Percentiles rank a stretch among this genome's conserved stretches.
Conservation (phyloP, 345 rosid species). For the Gossypium longicalyx region DNA sequence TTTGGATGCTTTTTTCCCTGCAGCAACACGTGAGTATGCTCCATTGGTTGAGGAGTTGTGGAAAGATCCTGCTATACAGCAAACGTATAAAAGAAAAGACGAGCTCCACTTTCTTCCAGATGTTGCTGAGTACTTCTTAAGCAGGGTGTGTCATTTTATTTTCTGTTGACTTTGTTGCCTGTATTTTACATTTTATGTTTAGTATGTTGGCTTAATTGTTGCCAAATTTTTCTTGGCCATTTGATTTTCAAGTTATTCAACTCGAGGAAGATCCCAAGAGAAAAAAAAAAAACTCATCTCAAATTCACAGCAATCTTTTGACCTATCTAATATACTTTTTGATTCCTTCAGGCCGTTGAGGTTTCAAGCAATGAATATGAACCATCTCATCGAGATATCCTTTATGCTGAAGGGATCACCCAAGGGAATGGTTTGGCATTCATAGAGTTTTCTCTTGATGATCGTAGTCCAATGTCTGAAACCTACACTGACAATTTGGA, state of each 20-base stretch:
- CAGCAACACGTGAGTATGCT: slow-evolving; percentile 98
- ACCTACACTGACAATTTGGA: slow-evolving; percentile 68
- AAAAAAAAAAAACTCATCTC: background rate
- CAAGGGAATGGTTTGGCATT: slow-evolving; percentile 95
- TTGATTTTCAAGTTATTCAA: slow-evolving; percentile 5
- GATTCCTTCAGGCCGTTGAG: slow-evolving; percentile 79
- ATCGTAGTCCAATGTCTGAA: slow-evolving; percentile 90
- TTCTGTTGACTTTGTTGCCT: background rate
- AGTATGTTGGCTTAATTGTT: background rate
- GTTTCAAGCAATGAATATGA: slow-evolving; percentile 94
- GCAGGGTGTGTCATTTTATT: slow-evolving; percentile 51
- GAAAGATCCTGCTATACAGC: slow-evolving; percentile 96
- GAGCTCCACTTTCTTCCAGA: slow-evolving; percentile 98
- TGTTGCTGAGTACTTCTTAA: slow-evolving; percentile 87
- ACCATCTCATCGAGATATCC: slow-evolving; percentile 86
- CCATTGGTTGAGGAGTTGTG: slow-evolving; percentile 96
- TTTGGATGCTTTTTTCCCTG: slow-evolving; percentile 95
- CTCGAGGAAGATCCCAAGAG: background rate
- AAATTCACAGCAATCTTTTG: background rate
- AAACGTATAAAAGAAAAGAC: slow-evolving; percentile 75
- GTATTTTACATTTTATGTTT: background rate
- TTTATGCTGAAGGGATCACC: slow-evolving; percentile 94
- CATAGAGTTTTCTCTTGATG: slow-evolving; percentile 84
- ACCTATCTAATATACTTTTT: background rate
- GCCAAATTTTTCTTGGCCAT: background rate